Percentiles rank a stretch among this genome's conserved stretches.
phyloP scores from a whole-genome alignment of 164 flowering plant genomes.

The Houttuynia cordata region DNA sequence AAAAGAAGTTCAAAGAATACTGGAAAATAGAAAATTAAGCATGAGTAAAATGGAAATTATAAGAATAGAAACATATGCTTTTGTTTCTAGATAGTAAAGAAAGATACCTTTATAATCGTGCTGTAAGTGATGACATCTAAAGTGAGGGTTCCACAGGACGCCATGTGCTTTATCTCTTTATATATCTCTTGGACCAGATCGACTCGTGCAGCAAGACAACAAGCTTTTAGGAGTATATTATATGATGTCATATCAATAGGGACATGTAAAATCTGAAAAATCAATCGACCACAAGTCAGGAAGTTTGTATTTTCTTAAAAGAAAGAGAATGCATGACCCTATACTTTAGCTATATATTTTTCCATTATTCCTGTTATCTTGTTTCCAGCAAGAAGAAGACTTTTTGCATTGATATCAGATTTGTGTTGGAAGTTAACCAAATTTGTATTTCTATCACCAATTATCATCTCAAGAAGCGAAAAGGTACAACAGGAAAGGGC shows the following conservation, averaged over 20 bases:
- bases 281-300: neutral
- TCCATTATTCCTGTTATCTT: neutral
- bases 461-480: too few relatives aligned
- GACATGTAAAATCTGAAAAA: conserved; percentile 50
- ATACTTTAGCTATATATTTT: neutral
- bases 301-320: neutral
- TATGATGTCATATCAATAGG: conserved; percentile 61
- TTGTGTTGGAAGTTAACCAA: too few relatives aligned
- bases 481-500: too few relatives aligned
- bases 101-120: conserved; percentile 73
- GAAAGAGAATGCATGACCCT: neutral
- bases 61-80: neutral
- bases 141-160: conserved; percentile 43
- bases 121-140: conserved; percentile 85
- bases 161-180: conserved; percentile 39
- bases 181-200: conserved; percentile 75
- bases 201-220: conserved; percentile 69
- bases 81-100: neutral
- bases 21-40: neutral
- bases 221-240: conserved; percentile 79
- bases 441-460: too few relatives aligned
- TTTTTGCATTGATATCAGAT: too few relatives aligned
- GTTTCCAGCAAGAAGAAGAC: too few relatives aligned
- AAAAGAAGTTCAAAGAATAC: neutral
- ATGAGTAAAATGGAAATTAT: neutral